A percentile compares a stretch with the other conserved stretches of the same genome.
Conservation (phyloP, 768 basidiomycete species). For the Suillus ampliporus region DNA sequence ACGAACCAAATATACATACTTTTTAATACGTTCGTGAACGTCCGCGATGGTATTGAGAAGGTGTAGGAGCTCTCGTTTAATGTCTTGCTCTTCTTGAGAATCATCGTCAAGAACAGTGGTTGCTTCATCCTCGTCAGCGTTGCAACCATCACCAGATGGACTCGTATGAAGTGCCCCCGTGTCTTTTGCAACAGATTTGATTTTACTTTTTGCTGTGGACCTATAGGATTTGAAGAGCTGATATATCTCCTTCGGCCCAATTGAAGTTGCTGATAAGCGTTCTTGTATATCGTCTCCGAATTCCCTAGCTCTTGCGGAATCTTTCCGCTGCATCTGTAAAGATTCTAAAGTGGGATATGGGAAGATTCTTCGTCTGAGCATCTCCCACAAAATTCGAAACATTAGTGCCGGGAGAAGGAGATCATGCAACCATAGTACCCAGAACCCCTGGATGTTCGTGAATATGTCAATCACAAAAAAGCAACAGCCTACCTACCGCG, state of each 20-base stretch:
- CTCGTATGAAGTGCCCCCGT: conserved; percentile 4
- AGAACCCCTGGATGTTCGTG: conserved; percentile 52
- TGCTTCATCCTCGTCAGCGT: conserved; percentile 21
- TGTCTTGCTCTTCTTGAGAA: conserved; percentile 42
- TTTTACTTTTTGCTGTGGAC: conserved; percentile 40
- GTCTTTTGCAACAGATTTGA: conserved; percentile 29
- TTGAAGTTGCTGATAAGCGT: conserved; percentile 51
- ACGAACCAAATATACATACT: conserved; percentile 44
- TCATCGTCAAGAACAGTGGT: conserved; percentile 43
- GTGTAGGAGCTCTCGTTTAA: conserved; percentile 49
- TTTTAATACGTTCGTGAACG: conserved; percentile 66
- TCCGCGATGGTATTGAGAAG: conserved; percentile 57
- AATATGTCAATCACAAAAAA: conserved; percentile 6
- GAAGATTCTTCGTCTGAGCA: conserved; percentile 54
- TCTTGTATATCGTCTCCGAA: conserved; percentile 56
- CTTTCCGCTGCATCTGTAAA: conserved; percentile 55
- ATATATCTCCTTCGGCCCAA: conserved; percentile 61
- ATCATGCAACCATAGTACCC: conserved; percentile 68
- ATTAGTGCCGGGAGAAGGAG: conserved; percentile 58
- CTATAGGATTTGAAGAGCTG: conserved; percentile 51
- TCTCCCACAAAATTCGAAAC: conserved; percentile 50
- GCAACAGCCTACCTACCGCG: conserved; percentile 44
- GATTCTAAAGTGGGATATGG: conserved; percentile 61
- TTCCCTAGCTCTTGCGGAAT: conserved; percentile 54
- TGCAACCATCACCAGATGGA: conserved; percentile 1